phyloP scores from a whole-genome alignment of 176 grass and related monocot genomes.

The Bonia amplexicaulis region DNA sequence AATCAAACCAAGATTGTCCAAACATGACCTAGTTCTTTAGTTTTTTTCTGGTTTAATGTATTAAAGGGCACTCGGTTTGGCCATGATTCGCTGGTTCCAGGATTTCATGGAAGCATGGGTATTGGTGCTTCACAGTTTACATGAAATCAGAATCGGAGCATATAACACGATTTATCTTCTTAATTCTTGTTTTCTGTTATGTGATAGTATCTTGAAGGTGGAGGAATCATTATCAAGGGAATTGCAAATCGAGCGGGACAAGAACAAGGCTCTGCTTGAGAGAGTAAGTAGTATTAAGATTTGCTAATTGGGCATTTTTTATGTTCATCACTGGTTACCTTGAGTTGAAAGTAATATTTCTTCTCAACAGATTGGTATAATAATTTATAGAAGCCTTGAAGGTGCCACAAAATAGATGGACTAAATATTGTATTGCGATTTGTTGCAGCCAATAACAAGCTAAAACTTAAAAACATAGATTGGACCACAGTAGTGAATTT shows the following conservation, averaged over 20 bases:
- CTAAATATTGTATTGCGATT: neutral
- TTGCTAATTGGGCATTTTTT: neutral
- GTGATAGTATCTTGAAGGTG: conserved; percentile 18
- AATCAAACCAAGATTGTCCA: neutral
- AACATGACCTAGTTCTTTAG: neutral
- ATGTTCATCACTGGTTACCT: neutral
- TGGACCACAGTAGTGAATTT: neutral
- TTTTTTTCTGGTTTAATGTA: neutral
- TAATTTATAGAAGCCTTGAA: neutral
- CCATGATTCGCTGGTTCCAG: neutral
- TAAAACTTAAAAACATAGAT: neutral
- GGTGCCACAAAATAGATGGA: neutral
- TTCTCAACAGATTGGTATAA: neutral
- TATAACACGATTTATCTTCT: neutral
- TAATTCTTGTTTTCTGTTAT: neutral
- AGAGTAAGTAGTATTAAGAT: conserved; percentile 52
- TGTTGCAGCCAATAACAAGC: neutral
- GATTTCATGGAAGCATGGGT: neutral
- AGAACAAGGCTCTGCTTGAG: conserved; percentile 55
- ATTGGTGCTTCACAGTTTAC: neutral
- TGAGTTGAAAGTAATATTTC: neutral
- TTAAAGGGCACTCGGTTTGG: neutral
- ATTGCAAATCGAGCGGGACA: conserved; percentile 52
- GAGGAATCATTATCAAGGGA: conserved; percentile 40
- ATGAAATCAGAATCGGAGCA: neutral